These are phyloP conservation scores for Lachnellula occidentalis DNA, from an alignment of 2,329 filamentous ascomycete species.

Conservation along the genomic window DNA sequence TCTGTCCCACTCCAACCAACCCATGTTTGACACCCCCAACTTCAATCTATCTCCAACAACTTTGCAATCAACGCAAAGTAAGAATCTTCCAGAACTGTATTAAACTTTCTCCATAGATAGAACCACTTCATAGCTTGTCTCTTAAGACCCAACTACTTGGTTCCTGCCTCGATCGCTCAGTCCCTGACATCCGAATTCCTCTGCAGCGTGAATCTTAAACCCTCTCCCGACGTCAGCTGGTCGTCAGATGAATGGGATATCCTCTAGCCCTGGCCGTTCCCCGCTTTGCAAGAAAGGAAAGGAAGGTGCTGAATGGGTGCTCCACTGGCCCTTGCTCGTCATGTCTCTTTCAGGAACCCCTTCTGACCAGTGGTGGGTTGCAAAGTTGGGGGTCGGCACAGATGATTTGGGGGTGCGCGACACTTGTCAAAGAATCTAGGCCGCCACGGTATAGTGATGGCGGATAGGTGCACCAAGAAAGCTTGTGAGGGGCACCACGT, in stretches of 20 bases:
- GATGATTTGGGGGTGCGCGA: not conserved
- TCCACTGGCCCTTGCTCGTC: not conserved
- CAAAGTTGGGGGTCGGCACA: not conserved
- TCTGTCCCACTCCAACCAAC: not conserved
- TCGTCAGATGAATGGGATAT: not conserved
- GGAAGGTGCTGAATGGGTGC: not conserved
- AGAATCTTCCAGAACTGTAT: not conserved
- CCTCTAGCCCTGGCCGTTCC: not conserved
- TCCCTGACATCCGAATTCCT: not conserved
- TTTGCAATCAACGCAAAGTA: not conserved
- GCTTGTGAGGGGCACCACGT: not conserved
- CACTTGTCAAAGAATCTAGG: not conserved
- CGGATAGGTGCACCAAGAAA: not conserved
- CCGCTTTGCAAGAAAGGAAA: not conserved
- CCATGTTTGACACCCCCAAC: not conserved
- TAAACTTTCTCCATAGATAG: not conserved
- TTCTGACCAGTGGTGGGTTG: not conserved
- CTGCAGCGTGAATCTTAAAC: not conserved
- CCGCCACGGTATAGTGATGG: not conserved
- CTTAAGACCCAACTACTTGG: not conserved
- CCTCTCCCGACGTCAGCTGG: not conserved
- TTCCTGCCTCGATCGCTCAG: not conserved
- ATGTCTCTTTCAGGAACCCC: conserved; percentile 4
- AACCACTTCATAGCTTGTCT: not conserved
- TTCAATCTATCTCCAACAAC: not conserved